Conservation (phyloP, 2,329 filamentous ascomycete species). For the Thielaviopsis musarum region DNA sequence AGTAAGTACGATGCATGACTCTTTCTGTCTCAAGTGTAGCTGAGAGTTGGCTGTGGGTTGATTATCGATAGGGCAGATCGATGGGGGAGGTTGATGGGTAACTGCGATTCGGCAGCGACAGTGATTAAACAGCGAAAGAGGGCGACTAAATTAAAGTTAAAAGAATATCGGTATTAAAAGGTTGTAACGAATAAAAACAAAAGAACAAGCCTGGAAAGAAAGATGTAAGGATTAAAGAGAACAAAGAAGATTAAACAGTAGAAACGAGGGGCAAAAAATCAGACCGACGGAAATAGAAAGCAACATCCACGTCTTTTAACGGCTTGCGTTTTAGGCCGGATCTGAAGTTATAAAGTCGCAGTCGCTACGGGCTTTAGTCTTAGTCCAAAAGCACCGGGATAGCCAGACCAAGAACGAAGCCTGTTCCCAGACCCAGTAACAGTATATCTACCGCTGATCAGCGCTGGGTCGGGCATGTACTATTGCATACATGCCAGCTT, state of each 20-base stretch:
- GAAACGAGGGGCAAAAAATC: neutral
- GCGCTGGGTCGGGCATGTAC: neutral
- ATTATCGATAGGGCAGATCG: neutral
- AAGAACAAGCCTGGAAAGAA: no score
- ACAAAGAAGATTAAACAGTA: neutral
- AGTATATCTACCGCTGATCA: neutral
- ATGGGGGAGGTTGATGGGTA: neutral
- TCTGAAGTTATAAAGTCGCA: neutral
- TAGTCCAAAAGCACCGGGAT: neutral
- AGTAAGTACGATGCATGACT: constrained; percentile 92
- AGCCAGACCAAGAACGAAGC: neutral
- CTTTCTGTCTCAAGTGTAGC: no score
- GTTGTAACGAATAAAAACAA: neutral
- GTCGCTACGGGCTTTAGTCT: neutral
- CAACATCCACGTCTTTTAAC: neutral
- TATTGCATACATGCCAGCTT: neutral
- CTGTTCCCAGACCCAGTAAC: neutral
- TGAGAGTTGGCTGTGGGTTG: no score
- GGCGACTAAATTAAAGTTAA: neutral
- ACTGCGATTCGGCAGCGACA: neutral
- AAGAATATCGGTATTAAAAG: neutral
- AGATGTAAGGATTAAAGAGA: neutral
- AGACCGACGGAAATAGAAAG: neutral
- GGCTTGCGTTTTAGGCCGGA: no score
- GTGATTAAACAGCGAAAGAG: neutral